phyloP scores from a whole-genome alignment of 805 yeast genomes.

The Teunomyces funiuensis region DNA sequence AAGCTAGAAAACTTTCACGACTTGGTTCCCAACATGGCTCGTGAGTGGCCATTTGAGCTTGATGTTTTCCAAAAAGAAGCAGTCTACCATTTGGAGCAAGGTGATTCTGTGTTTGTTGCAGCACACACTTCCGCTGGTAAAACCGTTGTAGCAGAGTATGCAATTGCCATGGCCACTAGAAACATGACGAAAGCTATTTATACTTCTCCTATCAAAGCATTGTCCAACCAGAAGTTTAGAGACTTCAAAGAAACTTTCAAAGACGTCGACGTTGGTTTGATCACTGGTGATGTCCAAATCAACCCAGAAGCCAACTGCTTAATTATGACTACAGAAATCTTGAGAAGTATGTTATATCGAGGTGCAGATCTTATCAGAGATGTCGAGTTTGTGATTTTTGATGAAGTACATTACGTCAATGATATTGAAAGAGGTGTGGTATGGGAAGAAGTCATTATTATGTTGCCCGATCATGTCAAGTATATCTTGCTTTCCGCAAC shows the following conservation, averaged over 20 bases:
- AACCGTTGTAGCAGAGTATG: conserved; percentile 97
- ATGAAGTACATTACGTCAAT: conserved; percentile 96
- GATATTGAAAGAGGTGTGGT: conserved; percentile 98
- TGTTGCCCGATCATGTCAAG: conserved; percentile 96
- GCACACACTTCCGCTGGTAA: conserved; percentile 99
- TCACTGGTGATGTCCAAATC: conserved; percentile 97
- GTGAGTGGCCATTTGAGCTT: conserved; percentile 91
- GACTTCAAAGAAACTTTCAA: conserved; percentile 80
- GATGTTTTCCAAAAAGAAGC: conserved; percentile 98
- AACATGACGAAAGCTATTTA: conserved; percentile 97
- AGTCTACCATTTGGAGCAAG: conserved; percentile 91
- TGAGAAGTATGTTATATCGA: conserved; percentile 91
- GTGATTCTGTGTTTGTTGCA: conserved; percentile 97
- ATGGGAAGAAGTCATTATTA: conserved; percentile 98
- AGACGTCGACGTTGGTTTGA: conserved; percentile 85
- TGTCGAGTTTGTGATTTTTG: conserved; percentile 95
- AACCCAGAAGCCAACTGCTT: conserved; percentile 95
- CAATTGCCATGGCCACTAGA: conserved; percentile 93
- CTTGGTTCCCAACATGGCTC: conserved; percentile 88
- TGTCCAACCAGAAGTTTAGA: conserved; percentile 86
- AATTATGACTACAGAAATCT: conserved; percentile 96
- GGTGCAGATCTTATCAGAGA: conserved; percentile 97
- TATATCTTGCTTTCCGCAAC: conserved; percentile 92
- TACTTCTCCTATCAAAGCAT: conserved; percentile 92
- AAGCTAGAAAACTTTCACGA: conserved; percentile 81